Percentiles rank a stretch among this genome's conserved stretches.
Conservation (phyloP, 805 yeast species). For the Cyberlindnera veronae region DNA sequence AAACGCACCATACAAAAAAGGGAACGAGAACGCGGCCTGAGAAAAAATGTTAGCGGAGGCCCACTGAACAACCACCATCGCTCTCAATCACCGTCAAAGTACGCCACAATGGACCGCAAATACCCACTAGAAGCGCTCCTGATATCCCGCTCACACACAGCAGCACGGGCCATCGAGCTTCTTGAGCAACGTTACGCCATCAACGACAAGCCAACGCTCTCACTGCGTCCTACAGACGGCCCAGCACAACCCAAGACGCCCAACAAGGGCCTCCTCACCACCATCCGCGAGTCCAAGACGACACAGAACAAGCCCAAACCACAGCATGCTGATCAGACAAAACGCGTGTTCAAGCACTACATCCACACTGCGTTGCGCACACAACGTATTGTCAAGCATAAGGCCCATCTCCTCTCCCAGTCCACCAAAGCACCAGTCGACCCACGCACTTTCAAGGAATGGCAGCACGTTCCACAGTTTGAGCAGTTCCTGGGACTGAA, state of each 20-base stretch:
- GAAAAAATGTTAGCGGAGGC: neutral
- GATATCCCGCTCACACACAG: constrained; percentile 19
- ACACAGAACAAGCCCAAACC: constrained; percentile 11
- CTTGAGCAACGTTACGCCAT: constrained; percentile 32
- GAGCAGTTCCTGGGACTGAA: constrained; percentile 53
- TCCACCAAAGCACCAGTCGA: constrained; percentile 6
- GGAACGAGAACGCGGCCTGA: no score
- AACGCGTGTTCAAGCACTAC: constrained; percentile 26
- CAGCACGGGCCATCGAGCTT: constrained; percentile 29
- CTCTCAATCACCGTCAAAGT: neutral
- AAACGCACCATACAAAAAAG: no score
- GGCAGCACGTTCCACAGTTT: constrained; percentile 34
- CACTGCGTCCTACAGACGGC: constrained; percentile 30
- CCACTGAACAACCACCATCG: neutral
- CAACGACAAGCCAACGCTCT: constrained; percentile 29
- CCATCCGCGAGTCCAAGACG: constrained; percentile 16
- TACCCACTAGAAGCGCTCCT: constrained; percentile 23
- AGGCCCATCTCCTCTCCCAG: constrained; percentile 15
- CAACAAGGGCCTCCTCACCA: constrained; percentile 16
- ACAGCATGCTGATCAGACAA: constrained; percentile 29
- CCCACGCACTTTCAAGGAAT: constrained; percentile 22
- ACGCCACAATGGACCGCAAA: constrained; percentile 26
- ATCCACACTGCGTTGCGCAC: constrained; percentile 23
- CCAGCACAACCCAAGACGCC: constrained; percentile 18
- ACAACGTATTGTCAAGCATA: constrained; percentile 27